Evolutionary conservation across 768 basidiomycete genomes (phyloP).

Genomic region (Tricholoma flavovirens): DNA sequence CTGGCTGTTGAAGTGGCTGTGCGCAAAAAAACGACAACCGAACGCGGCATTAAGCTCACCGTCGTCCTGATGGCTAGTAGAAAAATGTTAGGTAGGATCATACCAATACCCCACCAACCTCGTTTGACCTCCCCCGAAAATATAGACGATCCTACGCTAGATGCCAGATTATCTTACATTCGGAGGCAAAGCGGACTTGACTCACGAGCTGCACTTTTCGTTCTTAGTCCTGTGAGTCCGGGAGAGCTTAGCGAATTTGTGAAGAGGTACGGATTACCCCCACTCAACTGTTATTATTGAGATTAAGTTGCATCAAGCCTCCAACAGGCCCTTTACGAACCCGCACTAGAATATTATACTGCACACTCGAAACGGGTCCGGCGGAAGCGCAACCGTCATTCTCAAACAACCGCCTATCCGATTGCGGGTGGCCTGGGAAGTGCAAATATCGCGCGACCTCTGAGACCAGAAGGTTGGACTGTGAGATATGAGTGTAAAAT

Average conservation of each 20-base stretch:
- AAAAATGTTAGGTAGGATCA: constrained; percentile 67
- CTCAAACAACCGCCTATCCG: constrained; percentile 51
- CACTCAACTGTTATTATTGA: not conserved
- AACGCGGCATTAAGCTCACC: constrained; percentile 89
- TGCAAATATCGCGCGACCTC: constrained; percentile 44
- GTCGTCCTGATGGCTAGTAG: constrained; percentile 91
- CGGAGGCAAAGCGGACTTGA: constrained; percentile 85
- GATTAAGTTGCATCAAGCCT: constrained; percentile 41
- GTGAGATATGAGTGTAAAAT: constrained; percentile 98
- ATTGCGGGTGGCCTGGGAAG: constrained; percentile 43
- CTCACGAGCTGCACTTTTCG: constrained; percentile 88
- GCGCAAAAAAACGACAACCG: constrained; percentile 73
- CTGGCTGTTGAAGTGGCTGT: constrained; percentile 75
- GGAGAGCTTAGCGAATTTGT: constrained; percentile 87
- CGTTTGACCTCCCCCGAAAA: not conserved
- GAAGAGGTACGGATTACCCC: constrained; percentile 45
- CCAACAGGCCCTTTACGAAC: constrained; percentile 83
- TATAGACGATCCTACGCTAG: constrained; percentile 79
- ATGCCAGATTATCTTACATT: constrained; percentile 79
- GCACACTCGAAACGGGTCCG: constrained; percentile 89
- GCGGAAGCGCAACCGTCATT: constrained; percentile 81
- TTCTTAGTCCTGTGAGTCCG: constrained; percentile 87
- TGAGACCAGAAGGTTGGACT: constrained; percentile 88
- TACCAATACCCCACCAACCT: not conserved
- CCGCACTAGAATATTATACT: constrained; percentile 90